phyloP scores from a whole-genome alignment of 129 eudicot genomes.

The Flaveria robusta region DNA sequence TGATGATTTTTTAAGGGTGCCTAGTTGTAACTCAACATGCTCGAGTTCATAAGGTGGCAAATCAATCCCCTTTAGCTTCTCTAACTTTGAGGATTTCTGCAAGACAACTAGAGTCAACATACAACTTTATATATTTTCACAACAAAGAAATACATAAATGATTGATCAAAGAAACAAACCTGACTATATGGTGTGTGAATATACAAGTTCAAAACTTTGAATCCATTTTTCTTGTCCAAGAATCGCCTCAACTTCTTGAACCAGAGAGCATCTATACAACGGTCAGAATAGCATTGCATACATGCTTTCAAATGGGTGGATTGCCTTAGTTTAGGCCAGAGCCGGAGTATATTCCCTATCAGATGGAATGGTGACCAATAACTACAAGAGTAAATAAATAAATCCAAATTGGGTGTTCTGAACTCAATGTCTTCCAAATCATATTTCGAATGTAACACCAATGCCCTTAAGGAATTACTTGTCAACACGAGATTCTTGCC shows the following conservation, averaged over 20 bases:
- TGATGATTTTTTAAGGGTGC: not conserved
- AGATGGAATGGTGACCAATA: accelerated
- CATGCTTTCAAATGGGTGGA: too few relatives aligned
- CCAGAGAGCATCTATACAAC: not conserved
- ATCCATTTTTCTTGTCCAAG: not conserved
- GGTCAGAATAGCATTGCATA: too few relatives aligned
- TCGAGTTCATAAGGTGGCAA: slow-evolving; percentile 4
- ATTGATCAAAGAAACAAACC: not conserved
- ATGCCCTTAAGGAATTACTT: not conserved
- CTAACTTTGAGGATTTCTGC: not conserved
- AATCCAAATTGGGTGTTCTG: not conserved
- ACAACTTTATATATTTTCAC: not conserved
- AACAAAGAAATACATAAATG: not conserved
- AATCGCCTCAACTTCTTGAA: not conserved
- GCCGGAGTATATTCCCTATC: too few relatives aligned
- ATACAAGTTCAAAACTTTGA: not conserved
- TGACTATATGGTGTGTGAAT: not conserved
- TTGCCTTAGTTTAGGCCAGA: too few relatives aligned
- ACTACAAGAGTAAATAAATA: not conserved
- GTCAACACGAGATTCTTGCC: not conserved
- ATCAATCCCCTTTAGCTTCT: not conserved
- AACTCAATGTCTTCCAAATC: not conserved
- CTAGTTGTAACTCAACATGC: slow-evolving; percentile 2
- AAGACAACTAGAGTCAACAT: not conserved
- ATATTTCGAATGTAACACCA: not conserved